phyloP scores from a whole-genome alignment of 2,329 filamentous ascomycete species.

The Colletotrichum sp. region DNA sequence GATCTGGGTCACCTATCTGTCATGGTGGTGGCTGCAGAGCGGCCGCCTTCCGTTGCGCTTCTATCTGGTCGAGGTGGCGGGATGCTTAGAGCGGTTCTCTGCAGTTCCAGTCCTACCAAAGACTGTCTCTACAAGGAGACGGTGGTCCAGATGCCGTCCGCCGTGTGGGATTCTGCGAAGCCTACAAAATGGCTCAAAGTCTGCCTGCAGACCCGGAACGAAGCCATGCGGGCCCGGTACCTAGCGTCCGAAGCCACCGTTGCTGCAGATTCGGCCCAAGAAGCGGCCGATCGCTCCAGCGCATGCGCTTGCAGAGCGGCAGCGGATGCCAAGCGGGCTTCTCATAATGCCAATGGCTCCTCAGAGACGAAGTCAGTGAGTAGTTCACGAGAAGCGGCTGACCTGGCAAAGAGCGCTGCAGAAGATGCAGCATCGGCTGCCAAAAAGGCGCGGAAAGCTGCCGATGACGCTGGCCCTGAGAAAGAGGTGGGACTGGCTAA shows the following conservation, averaged over 20 bases:
- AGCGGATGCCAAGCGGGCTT: neutral
- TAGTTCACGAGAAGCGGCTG: neutral
- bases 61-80: neutral
- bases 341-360: neutral
- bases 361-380: neutral
- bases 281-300: neutral
- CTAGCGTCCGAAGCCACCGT: fast-evolving
- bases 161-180: neutral
- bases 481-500: neutral
- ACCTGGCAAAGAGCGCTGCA: neutral
- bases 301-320: neutral
- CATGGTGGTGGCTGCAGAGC: neutral
- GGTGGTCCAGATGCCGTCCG: neutral
- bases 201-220: neutral
- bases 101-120: neutral
- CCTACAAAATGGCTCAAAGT: neutral
- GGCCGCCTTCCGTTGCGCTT: neutral
- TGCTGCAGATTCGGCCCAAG: neutral
- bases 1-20: neutral
- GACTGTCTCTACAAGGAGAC: neutral
- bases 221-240: neutral
- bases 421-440: neutral
- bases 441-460: neutral
- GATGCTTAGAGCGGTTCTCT: neutral
- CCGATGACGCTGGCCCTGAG: neutral